These are phyloP conservation scores for Linderina pennispora DNA, from an alignment of 192 early-diverging fungal genomes.

Conservation along the genomic window DNA sequence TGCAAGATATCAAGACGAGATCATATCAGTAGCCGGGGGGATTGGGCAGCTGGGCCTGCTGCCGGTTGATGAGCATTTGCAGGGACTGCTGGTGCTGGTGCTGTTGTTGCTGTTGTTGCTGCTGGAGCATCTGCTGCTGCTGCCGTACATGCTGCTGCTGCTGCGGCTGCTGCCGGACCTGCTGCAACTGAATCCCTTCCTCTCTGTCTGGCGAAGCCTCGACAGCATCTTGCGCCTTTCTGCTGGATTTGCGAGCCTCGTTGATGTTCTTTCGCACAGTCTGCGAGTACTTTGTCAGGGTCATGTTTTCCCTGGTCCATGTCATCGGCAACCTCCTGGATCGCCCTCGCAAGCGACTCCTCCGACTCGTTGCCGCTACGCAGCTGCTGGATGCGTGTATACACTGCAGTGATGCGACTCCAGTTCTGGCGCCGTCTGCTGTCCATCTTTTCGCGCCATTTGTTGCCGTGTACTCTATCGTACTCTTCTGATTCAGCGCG, in stretches of 20 bases:
- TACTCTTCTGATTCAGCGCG: constrained; percentile 15
- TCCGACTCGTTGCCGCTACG: constrained; percentile 5
- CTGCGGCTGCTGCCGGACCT: not conserved
- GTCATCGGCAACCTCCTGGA: constrained; percentile 11
- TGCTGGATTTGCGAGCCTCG: constrained; percentile 13
- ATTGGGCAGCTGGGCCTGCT: constrained; percentile 2
- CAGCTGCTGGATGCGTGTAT: constrained; percentile 30
- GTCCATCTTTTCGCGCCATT: constrained; percentile 41
- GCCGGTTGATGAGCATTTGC: too few relatives aligned
- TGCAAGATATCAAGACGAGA: too few relatives aligned
- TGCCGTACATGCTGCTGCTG: not conserved
- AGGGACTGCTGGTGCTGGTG: constrained; percentile 1
- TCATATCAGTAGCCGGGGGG: too few relatives aligned
- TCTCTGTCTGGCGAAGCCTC: not conserved
- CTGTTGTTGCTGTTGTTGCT: not conserved
- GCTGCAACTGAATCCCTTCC: not conserved
- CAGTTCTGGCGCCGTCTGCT: constrained; percentile 34
- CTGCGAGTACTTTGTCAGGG: constrained; percentile 32
- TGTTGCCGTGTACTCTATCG: constrained; percentile 14
- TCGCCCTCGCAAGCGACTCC: constrained; percentile 19
- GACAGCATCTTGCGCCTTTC: too few relatives aligned
- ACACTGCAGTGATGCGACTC: constrained; percentile 37
- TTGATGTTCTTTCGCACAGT: constrained; percentile 25
- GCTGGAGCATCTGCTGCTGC: constrained; percentile 1
- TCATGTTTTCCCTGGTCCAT: constrained; percentile 16